Base-by-base conservation (phyloP, 371 early-diverging fungal genomes). In the Coemansia sp. region DNA sequence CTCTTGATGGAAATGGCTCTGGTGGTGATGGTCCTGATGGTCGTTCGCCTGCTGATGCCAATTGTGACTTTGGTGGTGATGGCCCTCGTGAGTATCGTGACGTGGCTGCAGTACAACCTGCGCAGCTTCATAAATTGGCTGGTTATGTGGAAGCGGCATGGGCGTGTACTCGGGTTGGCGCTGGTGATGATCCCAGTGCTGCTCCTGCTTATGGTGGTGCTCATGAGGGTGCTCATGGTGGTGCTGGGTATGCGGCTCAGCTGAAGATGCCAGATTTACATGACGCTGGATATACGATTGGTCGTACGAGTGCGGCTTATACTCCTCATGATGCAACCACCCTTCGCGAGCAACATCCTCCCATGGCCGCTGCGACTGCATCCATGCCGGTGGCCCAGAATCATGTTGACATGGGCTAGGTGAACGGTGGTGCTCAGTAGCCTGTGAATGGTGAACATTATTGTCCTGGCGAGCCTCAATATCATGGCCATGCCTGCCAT, bases 261-360 rank as follows among this genome's bases (percentile, higher is more conserved):
- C 69, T 2, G 70, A 51, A 2, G n/a, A 18, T 8, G 34, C 34
- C 2, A 37, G 68, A 11, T n/a, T 26, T 2, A 76, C 47, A 26
- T 70, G 75, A 18, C 78, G 81, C 4, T 72, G 71, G 40, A 76
- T 68, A 47, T 78, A 69, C 34, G 65, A 61, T 65, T 66, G 53
- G 68, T 75, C 61, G 48, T 65, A 64, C 52, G 56, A 21, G 69
- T 73, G 61, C 63, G 80, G 83, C 68, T 81, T 24, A 77, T 80
- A 76, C 69, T 83, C 60, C 24, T 60, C 40, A 57, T 60, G 16
- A 56, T 67, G 72, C 65, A 71, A 53, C 77, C 80, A 72, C 59
- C 77, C 77, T 45, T 77, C 77, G 48, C 77, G 77, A 13, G 77
- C 77, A 6, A 77, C 74, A 34, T 77, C 77, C 53, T 77, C 77